phyloP scores from a whole-genome alignment of 2,329 filamentous ascomycete species.

The Ophiostoma quercus region DNA sequence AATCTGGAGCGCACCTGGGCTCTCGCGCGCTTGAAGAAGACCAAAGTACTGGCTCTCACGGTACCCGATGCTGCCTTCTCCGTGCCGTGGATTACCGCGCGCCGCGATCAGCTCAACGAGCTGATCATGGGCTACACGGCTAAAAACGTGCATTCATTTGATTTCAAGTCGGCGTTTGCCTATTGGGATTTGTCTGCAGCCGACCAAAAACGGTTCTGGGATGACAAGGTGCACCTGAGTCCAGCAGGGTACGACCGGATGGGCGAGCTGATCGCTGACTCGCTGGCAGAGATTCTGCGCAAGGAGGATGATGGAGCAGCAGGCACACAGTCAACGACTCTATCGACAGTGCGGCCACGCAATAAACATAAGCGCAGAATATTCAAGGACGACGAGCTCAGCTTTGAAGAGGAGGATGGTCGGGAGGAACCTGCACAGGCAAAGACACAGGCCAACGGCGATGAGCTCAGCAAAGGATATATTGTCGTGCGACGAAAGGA shows the following conservation, averaged over 20 bases:
- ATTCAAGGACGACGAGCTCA: slow-evolving; percentile 39
- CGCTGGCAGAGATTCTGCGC: slow-evolving; percentile 45
- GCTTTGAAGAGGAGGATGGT: slow-evolving; percentile 48
- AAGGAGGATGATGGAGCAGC: slow-evolving; percentile 33
- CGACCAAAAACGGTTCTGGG: slow-evolving; percentile 50
- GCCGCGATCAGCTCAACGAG: slow-evolving; percentile 43
- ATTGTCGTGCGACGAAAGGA: slow-evolving; percentile 50
- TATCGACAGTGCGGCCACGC: slow-evolving; percentile 19
- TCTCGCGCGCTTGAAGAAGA: slow-evolving; percentile 44
- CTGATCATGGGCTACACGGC: slow-evolving; percentile 47
- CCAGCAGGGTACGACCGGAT: slow-evolving; percentile 57
- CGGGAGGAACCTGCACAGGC: slow-evolving; percentile 33
- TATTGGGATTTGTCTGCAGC: slow-evolving; percentile 46
- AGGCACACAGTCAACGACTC: slow-evolving; percentile 4
- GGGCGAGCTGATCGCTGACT: slow-evolving; percentile 52
- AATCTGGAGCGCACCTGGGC: slow-evolving; percentile 48
- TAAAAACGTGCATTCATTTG: slow-evolving; percentile 52
- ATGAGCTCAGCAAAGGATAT: slow-evolving; percentile 47
- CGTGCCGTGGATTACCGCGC: background rate
- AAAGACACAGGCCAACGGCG: slow-evolving; percentile 14
- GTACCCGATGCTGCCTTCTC: slow-evolving; percentile 48
- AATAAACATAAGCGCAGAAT: slow-evolving; percentile 20
- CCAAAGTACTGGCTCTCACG: slow-evolving; percentile 58
- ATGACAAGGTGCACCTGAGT: slow-evolving; percentile 57
- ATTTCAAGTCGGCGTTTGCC: slow-evolving; percentile 51